Conservation (phyloP, 1,284 basidiomycete genomes). For the Rhodotorula sp. region DNA sequence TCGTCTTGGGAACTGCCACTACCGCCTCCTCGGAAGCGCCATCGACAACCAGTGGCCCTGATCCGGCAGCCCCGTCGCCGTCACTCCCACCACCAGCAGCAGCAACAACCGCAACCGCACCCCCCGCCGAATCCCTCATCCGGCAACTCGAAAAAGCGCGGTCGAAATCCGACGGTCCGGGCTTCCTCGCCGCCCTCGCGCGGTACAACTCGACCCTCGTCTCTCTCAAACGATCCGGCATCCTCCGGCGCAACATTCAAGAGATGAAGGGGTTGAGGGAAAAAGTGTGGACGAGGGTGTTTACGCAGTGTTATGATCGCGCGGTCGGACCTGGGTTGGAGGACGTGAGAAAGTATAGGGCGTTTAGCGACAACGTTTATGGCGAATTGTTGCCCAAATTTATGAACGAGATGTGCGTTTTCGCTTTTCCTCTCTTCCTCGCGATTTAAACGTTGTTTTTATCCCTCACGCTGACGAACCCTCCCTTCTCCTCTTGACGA, state of each 20-base stretch:
- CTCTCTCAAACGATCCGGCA: constrained; percentile 49
- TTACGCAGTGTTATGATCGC: constrained; percentile 57
- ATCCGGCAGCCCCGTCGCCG: background rate
- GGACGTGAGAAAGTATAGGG: constrained; percentile 52
- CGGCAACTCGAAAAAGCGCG: constrained; percentile 55
- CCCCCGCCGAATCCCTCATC: constrained; percentile 48
- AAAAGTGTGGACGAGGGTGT: constrained; percentile 54
- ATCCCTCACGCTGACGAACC: too few species aligned
- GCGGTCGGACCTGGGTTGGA: constrained; percentile 56
- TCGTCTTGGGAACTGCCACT: background rate
- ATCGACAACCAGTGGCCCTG: background rate
- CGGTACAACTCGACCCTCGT: constrained; percentile 54
- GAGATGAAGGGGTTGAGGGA: constrained; percentile 41
- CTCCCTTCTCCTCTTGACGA: too few species aligned
- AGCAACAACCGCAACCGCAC: background rate
- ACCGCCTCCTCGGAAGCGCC: background rate
- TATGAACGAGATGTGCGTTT: constrained; percentile 48
- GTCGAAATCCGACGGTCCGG: constrained; percentile 54
- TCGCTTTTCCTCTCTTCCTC: background rate
- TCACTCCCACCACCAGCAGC: background rate
- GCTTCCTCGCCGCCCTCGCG: constrained; percentile 53
- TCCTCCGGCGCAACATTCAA: constrained; percentile 46
- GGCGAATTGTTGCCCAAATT: constrained; percentile 52
- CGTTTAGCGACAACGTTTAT: constrained; percentile 50
- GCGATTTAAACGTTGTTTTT: background rate